phyloP scores from a whole-genome alignment of 2,329 filamentous ascomycete genomes.

The Neophaeococcomyces mojaviensis region DNA sequence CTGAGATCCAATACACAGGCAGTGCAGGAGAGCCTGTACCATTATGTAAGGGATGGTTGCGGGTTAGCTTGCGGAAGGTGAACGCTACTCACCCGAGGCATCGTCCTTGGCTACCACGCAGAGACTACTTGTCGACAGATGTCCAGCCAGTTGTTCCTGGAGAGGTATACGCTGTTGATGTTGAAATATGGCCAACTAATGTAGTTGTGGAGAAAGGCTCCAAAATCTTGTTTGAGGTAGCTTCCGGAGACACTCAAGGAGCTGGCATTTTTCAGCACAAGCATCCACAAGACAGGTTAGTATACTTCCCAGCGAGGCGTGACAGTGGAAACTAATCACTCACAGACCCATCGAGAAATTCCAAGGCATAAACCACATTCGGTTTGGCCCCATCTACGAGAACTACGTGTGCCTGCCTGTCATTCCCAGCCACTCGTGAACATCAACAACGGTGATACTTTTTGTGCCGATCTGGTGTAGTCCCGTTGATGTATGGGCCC shows the following conservation, averaged over 20 bases:
- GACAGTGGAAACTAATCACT: too few relatives aligned
- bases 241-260: conserved; percentile 45
- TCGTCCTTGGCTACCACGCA: conserved; percentile 39
- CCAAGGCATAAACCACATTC: conserved; percentile 40
- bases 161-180: conserved; percentile 44
- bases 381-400: conserved; percentile 37
- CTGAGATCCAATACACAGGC: conserved; percentile 49
- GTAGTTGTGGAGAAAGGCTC: conserved; percentile 29
- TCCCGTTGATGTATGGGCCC: too few relatives aligned
- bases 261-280: conserved; percentile 43
- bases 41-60: conserved; percentile 48
- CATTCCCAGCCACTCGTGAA: too few relatives aligned
- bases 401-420: conserved; percentile 46
- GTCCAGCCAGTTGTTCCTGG: conserved; percentile 41
- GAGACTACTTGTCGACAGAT: conserved; percentile 45
- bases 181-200: conserved; percentile 36
- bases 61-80: conserved; percentile 44
- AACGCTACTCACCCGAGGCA: conserved; percentile 38
- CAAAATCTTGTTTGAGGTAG: conserved; percentile 25
- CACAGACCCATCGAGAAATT: background rate
- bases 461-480: too few relatives aligned
- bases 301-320: too few relatives aligned
- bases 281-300: conserved; percentile 26
- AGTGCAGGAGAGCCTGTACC: conserved; percentile 50
- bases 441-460: too few relatives aligned